phyloP scores from a whole-genome alignment of 176 grass and related monocot species.

The Triticum dicoccoides region DNA sequence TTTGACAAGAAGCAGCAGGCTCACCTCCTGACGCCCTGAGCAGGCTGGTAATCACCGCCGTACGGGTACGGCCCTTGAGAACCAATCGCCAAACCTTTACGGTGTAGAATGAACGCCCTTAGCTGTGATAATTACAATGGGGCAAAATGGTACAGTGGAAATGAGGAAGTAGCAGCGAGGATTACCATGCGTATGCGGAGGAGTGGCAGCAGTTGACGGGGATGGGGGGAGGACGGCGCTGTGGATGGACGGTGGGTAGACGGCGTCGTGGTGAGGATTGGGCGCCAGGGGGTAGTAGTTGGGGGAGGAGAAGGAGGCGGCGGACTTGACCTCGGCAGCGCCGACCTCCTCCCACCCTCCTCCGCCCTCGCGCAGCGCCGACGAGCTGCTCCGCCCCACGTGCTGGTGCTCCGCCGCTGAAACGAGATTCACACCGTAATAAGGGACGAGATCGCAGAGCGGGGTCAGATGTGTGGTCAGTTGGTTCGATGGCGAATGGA shows the following conservation, averaged over 20 bases:
- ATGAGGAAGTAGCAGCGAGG: background rate
- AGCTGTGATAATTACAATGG: background rate
- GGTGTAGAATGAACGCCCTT: background rate
- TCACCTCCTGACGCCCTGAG: slow-evolving; percentile 54
- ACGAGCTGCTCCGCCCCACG: slow-evolving; percentile 60
- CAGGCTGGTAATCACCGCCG: slow-evolving; percentile 44
- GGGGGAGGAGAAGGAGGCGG: slow-evolving; percentile 53
- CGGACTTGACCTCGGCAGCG: slow-evolving; percentile 65
- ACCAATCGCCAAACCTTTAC: slow-evolving; percentile 39
- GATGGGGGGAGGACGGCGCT: slow-evolving; percentile 8
- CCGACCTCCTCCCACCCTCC: slow-evolving; percentile 42
- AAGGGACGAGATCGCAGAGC: too few species aligned
- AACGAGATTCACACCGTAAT: background rate
- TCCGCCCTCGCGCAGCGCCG: slow-evolving; percentile 16
- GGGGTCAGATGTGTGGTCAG: background rate
- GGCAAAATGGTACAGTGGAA: background rate
- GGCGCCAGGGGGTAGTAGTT: background rate
- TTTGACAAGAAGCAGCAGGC: background rate
- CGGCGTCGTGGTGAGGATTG: slow-evolving; percentile 8
- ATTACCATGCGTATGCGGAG: slow-evolving; percentile 18
- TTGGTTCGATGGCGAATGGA: background rate
- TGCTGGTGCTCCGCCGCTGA: slow-evolving; percentile 35
- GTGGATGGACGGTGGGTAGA: slow-evolving; percentile 40
- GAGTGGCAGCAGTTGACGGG: background rate
- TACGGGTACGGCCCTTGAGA: slow-evolving; percentile 48